A percentile compares a stretch with the other conserved stretches of the same genome.
Evolutionary conservation across 139 green algal genomes (phyloP).

Genomic region (Penium margaritaceum): DNA sequence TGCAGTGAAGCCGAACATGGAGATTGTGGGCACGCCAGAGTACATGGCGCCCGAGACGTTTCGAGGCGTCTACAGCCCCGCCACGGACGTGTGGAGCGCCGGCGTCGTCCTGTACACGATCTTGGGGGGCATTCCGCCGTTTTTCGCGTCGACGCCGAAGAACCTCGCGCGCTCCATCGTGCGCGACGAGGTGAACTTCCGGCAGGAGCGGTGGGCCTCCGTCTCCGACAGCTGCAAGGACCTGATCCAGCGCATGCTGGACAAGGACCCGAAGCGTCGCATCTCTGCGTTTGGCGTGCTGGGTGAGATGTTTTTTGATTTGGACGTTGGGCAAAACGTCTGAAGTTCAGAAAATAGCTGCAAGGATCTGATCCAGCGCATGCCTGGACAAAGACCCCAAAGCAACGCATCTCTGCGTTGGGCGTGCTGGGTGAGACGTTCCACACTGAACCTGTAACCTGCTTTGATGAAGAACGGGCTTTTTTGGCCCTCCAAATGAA

Average conservation of each 20-base stretch:
- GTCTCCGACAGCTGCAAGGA: neutral
- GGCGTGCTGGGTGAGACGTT: neutral
- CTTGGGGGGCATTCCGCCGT: neutral
- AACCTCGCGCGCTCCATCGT: neutral
- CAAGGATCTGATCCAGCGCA: neutral
- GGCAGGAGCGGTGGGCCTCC: neutral
- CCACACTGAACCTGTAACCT: too few relatives aligned
- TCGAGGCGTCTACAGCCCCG: neutral
- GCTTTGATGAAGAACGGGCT: too few relatives aligned
- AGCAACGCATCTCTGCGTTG: neutral
- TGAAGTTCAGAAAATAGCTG: too few relatives aligned
- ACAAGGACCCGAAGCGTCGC: neutral
- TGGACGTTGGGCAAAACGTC: too few relatives aligned
- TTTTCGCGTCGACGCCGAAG: neutral
- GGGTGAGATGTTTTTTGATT: neutral
- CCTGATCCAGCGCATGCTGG: neutral
- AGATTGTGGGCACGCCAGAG: constrained; percentile 9
- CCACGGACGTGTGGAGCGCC: neutral
- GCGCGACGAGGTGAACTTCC: neutral
- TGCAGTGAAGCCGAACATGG: too few relatives aligned
- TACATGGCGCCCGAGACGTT: constrained; percentile 10
- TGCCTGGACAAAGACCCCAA: neutral
- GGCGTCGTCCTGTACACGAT: neutral
- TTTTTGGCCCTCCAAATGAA: too few relatives aligned
- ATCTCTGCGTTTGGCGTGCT: neutral